phyloP scores from a whole-genome alignment of 2,329 filamentous ascomycete genomes.

The Alternaria consortialis region DNA sequence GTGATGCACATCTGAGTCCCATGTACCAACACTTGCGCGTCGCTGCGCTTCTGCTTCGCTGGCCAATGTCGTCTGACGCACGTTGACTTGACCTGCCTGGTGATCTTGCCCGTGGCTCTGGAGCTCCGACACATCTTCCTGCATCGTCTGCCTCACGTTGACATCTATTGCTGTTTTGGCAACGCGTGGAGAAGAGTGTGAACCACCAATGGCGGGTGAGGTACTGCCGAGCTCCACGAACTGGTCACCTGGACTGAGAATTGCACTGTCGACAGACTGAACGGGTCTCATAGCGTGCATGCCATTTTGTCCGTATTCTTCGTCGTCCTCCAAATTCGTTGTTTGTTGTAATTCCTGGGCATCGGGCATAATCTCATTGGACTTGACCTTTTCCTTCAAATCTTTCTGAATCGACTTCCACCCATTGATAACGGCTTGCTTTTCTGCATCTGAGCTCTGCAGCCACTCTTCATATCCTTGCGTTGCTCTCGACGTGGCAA shows the following conservation, averaged over 20 bases:
- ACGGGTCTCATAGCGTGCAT: too few species aligned
- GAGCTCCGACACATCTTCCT: not conserved
- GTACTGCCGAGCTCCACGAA: too few species aligned
- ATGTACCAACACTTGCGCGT: not conserved
- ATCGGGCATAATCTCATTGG: slow-evolving; percentile 26
- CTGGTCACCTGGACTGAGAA: too few species aligned
- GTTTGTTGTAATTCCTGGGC: too few species aligned
- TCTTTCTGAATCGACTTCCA: slow-evolving; percentile 24
- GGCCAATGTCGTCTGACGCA: slow-evolving; percentile 24
- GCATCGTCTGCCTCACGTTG: not conserved
- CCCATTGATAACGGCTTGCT: slow-evolving; percentile 21
- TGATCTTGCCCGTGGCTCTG: not conserved
- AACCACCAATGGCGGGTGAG: too few species aligned
- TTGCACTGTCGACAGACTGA: too few species aligned
- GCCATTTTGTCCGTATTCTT: not conserved
- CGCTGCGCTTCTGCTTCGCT: slow-evolving; percentile 19
- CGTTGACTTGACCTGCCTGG: slow-evolving; percentile 1
- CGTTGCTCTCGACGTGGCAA: slow-evolving; percentile 22
- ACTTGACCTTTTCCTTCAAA: slow-evolving; percentile 13
- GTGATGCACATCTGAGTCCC: too few species aligned
- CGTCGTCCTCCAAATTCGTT: too few species aligned
- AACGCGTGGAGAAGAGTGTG: too few species aligned
- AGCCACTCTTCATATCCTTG: slow-evolving; percentile 33
- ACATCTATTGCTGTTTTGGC: not conserved
- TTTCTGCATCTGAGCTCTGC: slow-evolving; percentile 24